Conservation (phyloP, 2,329 filamentous ascomycete genomes). For the Ascocoryne sarcoides region DNA sequence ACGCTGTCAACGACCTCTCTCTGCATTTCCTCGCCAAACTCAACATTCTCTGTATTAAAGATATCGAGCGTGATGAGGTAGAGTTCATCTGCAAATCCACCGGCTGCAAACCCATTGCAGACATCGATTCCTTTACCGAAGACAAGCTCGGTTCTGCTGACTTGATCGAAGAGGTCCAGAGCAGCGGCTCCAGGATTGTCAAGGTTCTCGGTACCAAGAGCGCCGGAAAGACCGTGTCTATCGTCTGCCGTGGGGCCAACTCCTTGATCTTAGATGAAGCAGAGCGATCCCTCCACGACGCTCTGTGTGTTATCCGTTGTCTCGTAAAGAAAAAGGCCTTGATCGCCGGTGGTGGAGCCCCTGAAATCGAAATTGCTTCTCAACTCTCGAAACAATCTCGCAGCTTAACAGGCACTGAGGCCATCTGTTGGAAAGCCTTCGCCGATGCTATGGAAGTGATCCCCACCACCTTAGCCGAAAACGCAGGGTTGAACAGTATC, state of each 20-base stretch:
- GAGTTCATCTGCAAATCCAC: conserved; percentile 99
- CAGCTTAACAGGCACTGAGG: conserved; percentile 79
- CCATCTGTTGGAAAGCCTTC: conserved; percentile 98
- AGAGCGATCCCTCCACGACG: conserved; percentile 92
- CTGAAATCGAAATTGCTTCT: conserved; percentile 92
- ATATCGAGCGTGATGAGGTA: conserved; percentile 96
- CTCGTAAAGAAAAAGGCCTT: conserved; percentile 99
- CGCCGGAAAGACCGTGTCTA: conserved; percentile 80
- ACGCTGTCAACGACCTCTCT: conserved; percentile 95
- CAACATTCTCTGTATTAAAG: conserved; percentile 91
- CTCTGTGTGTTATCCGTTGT: conserved; percentile 93
- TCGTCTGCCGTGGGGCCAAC: conserved; percentile 93
- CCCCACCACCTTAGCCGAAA: conserved; percentile 92
- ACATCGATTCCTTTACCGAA: conserved; percentile 96
- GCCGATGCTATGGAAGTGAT: conserved; percentile 96
- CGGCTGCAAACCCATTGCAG: conserved; percentile 96
- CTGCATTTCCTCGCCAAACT: conserved; percentile 97
- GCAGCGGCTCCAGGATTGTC: conserved; percentile 81
- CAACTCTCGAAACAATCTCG: conserved; percentile 75
- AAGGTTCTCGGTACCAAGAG: conserved; percentile 89
- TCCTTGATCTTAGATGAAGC: conserved; percentile 91
- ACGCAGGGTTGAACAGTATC: conserved; percentile 95
- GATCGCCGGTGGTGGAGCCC: conserved; percentile 90
- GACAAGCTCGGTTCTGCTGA: conserved; percentile 95
- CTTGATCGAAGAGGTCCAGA: conserved; percentile 84